Conservation (phyloP, 2,329 filamentous ascomycete genomes). For the Cryphonectria parasitica region DNA sequence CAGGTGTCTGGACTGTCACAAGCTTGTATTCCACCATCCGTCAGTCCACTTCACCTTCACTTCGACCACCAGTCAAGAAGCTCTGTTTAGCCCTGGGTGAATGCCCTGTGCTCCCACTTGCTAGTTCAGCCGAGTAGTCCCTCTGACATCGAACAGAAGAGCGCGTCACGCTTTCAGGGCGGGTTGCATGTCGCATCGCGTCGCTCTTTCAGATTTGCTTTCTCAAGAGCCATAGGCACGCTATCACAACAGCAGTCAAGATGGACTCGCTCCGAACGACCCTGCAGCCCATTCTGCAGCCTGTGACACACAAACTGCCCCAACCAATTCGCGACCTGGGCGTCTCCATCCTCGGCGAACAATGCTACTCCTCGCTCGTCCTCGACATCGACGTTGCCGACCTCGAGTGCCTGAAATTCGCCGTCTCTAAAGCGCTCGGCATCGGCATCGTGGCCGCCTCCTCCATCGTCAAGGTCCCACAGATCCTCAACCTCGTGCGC, state of each 20-base stretch:
- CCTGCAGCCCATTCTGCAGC: constrained; percentile 71
- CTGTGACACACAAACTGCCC: constrained; percentile 75
- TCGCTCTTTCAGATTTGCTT: not conserved
- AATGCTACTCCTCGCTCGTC: constrained; percentile 85
- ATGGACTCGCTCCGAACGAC: constrained; percentile 67
- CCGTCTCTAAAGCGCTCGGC: constrained; percentile 88
- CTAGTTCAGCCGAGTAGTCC: not conserved
- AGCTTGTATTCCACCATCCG: constrained; percentile 1
- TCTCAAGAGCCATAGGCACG: not conserved
- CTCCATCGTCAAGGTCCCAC: constrained; percentile 92
- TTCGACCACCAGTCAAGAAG: not conserved
- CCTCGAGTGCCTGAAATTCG: constrained; percentile 82
- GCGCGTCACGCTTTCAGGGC: not conserved
- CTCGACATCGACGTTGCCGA: constrained; percentile 81
- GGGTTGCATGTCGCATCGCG: not conserved
- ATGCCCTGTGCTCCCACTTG: not conserved
- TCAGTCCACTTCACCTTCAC: not conserved
- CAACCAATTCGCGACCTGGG: constrained; percentile 74
- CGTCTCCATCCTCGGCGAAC: constrained; percentile 76
- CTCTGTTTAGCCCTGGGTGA: not conserved
- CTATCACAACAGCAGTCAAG: constrained; percentile 14
- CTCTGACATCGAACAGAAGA: not conserved
- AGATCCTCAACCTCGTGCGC: constrained; percentile 88
- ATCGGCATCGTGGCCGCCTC: constrained; percentile 91
- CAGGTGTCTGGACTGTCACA: constrained; percentile 16